phyloP scores from a whole-genome alignment of 116 monocot species.

The Cymodocea nodosa region DNA sequence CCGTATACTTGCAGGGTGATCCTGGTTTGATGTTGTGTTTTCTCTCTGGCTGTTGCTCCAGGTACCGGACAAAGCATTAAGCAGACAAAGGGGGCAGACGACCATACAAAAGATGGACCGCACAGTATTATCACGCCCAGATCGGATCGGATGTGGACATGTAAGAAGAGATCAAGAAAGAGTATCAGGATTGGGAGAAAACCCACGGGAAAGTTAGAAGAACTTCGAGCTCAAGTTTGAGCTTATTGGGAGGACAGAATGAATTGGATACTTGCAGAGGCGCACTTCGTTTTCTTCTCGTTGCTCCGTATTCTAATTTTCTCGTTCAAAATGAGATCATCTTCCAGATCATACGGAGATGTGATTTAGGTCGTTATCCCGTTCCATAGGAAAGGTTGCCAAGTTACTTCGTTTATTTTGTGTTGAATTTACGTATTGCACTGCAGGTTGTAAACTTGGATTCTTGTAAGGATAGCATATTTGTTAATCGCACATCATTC shows the following conservation, averaged over 20 bases:
- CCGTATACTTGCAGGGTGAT: not conserved
- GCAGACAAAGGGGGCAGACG: slow-evolving; percentile 29
- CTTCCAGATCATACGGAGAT: no score
- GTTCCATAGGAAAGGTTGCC: no score
- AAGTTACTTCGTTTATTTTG: no score
- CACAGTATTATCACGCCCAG: slow-evolving; percentile 37
- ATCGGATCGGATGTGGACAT: slow-evolving; percentile 57
- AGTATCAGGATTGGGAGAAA: slow-evolving; percentile 22
- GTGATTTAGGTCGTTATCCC: no score
- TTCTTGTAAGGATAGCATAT: no score
- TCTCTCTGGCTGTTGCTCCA: slow-evolving; percentile 8
- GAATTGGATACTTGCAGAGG: not conserved
- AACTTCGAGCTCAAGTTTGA: slow-evolving; percentile 42
- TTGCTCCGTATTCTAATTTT: not conserved
- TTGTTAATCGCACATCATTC: no score
- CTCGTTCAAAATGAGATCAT: no score
- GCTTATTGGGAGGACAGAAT: slow-evolving; percentile 13
- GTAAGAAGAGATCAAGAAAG: slow-evolving; percentile 40
- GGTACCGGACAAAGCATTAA: slow-evolving; percentile 36
- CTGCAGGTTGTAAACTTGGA: no score
- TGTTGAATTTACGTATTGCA: no score
- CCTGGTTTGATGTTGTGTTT: no score
- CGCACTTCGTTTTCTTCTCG: no score
- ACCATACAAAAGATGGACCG: slow-evolving; percentile 21
- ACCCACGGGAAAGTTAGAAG: slow-evolving; percentile 42